Percentiles rank a stretch among this genome's conserved stretches.
These are phyloP conservation scores for Phytopythium mirpurense DNA, from an alignment of 352 stramenopile genomes.

Conservation along the genomic window DNA sequence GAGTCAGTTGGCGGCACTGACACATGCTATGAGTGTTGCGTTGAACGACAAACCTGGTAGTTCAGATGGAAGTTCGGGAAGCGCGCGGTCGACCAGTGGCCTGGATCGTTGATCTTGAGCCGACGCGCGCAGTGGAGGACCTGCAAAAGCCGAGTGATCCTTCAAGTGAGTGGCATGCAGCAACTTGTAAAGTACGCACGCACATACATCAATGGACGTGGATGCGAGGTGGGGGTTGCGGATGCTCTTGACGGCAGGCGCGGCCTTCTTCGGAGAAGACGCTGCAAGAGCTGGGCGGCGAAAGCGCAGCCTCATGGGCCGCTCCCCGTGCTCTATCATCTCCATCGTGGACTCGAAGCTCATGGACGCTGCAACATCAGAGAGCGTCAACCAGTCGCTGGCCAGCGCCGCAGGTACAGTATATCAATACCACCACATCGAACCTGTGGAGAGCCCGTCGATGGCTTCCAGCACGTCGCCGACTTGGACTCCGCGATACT, in stretches of 20 bases:
- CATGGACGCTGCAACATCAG: slow-evolving; percentile 34
- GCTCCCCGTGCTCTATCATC: slow-evolving; percentile 45
- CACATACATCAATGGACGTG: slow-evolving; percentile 38
- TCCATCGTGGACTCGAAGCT: slow-evolving; percentile 47
- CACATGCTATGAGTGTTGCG: slow-evolving; percentile 58
- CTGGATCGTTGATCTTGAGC: slow-evolving; percentile 65
- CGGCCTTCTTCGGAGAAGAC: slow-evolving; percentile 6
- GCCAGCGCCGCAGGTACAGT: too few species aligned
- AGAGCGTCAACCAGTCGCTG: neutral
- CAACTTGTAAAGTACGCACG: neutral
- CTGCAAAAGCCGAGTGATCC: slow-evolving; percentile 15
- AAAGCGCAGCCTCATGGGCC: slow-evolving; percentile 67
- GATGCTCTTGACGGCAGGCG: neutral
- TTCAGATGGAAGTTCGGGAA: slow-evolving; percentile 61
- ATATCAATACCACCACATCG: neutral
- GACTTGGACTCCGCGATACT: slow-evolving; percentile 38
- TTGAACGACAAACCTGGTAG: slow-evolving; percentile 66
- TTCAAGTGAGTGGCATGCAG: neutral
- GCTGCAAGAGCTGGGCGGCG: slow-evolving; percentile 18
- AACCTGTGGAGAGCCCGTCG: slow-evolving; percentile 66
- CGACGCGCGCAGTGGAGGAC: slow-evolving; percentile 56
- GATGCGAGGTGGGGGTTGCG: slow-evolving; percentile 13
- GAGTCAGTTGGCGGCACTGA: slow-evolving; percentile 24
- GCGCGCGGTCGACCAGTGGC: slow-evolving; percentile 49
- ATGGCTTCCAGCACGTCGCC: slow-evolving; percentile 71